phyloP scores from a whole-genome alignment of 139 green algal genomes.

The Coelastrella sp. region DNA sequence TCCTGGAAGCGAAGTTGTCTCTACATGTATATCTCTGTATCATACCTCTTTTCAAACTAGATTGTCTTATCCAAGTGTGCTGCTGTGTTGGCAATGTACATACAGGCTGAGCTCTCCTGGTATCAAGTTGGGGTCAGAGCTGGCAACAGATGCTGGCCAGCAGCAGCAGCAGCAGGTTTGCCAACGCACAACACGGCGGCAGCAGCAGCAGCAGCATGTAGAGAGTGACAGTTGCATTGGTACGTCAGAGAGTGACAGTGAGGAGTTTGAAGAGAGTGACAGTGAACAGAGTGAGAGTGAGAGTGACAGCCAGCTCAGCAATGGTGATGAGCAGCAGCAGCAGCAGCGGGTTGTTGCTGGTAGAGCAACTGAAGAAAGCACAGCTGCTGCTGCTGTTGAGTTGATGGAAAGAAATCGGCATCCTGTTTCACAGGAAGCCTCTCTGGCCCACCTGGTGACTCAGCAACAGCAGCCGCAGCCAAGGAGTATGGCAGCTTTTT shows the following conservation, averaged over 20 bases:
- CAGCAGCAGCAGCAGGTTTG: conserved; percentile 14
- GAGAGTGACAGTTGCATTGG: neutral
- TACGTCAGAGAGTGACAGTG: neutral
- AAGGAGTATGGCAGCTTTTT: neutral
- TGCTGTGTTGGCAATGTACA: neutral
- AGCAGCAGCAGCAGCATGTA: neutral
- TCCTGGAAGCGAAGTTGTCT: neutral
- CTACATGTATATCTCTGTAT: neutral
- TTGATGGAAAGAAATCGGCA: neutral
- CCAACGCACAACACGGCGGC: neutral
- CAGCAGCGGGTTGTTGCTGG: neutral
- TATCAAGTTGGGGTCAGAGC: neutral
- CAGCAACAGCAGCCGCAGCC: neutral
- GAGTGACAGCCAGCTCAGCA: neutral
- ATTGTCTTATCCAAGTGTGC: neutral
- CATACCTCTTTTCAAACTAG: neutral
- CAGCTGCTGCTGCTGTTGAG: neutral
- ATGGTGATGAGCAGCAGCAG: neutral
- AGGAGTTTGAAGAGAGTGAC: neutral
- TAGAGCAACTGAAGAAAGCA: neutral
- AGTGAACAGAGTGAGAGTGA: neutral
- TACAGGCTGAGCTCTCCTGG: neutral
- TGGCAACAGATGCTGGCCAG: neutral
- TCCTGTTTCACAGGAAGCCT: neutral
- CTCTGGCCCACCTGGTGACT: neutral